Evolutionary conservation across 768 basidiomycete genomes (phyloP).

Genomic region (Auriscalpium microsporum): DNA sequence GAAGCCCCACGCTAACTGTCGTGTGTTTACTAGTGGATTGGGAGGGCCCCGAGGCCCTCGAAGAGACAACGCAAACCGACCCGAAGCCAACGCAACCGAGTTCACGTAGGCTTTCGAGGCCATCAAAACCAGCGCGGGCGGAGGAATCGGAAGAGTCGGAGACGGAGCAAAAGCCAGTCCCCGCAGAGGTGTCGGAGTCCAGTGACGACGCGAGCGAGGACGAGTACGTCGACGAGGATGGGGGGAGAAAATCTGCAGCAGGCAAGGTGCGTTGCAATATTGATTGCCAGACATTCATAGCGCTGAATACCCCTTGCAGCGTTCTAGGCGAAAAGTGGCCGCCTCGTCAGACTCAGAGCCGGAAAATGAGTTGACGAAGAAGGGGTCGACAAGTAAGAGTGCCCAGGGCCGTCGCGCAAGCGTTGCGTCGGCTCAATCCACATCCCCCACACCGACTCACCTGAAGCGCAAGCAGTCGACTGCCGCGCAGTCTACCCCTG

Average conservation of each 20-base stretch:
- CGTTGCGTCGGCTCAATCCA: slow-evolving; percentile 5
- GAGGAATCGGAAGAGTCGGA: slow-evolving; percentile 35
- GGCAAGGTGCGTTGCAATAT: slow-evolving; percentile 36
- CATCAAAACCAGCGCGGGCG: slow-evolving; percentile 24
- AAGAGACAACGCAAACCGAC: slow-evolving; percentile 26
- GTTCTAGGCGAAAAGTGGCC: slow-evolving; percentile 32
- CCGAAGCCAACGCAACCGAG: slow-evolving; percentile 18
- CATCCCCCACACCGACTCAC: slow-evolving; percentile 6
- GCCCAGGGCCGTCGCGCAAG: slow-evolving; percentile 14
- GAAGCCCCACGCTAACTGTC: background rate
- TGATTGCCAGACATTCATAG: background rate
- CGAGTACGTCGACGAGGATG: slow-evolving; percentile 54
- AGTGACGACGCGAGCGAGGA: slow-evolving; percentile 45
- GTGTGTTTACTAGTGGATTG: slow-evolving; percentile 46
- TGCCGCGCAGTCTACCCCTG: slow-evolving; percentile 29
- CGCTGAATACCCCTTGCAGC: slow-evolving; percentile 25
- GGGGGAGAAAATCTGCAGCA: slow-evolving; percentile 25
- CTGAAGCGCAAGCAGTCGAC: slow-evolving; percentile 51
- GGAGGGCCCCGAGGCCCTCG: slow-evolving; percentile 58
- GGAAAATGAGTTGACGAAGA: slow-evolving; percentile 11
- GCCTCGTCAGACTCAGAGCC: slow-evolving; percentile 28
- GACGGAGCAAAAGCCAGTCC: slow-evolving; percentile 24
- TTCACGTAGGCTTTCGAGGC: slow-evolving; percentile 5
- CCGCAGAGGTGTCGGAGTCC: slow-evolving; percentile 17
- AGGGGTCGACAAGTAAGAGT: background rate